These are phyloP conservation scores for Monosporascus sp. DNA, from an alignment of 2,329 filamentous ascomycete genomes.

Conservation along the genomic window DNA sequence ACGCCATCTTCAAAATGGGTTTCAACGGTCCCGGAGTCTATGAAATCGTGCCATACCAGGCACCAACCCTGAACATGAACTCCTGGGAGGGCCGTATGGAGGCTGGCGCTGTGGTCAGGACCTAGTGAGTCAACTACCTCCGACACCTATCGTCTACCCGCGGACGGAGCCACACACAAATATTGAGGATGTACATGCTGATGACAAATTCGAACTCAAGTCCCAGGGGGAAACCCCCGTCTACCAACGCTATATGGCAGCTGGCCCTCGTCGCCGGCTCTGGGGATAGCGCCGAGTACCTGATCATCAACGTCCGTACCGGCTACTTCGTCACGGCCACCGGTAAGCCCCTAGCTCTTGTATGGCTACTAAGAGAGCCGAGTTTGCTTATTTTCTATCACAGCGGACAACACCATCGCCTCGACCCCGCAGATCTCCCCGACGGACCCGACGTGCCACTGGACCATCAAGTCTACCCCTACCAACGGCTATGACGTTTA, in stretches of 20 bases:
- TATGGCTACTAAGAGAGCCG: not conserved
- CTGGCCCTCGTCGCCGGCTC: conserved; percentile 6
- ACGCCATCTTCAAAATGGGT: too few species aligned
- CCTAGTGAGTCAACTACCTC: not conserved
- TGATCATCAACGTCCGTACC: conserved; percentile 8
- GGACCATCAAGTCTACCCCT: conserved; percentile 4
- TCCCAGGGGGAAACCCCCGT: not conserved
- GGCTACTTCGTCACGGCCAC: conserved; percentile 9
- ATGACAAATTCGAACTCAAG: not conserved
- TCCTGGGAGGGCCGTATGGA: conserved; percentile 2
- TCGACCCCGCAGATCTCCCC: conserved; percentile 9
- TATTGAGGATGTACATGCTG: not conserved
- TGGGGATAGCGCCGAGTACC: conserved; percentile 4
- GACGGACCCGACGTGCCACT: conserved; percentile 3
- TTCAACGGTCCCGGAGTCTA: too few species aligned
- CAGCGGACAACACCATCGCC: conserved; percentile 3
- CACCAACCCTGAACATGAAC: conserved; percentile 3
- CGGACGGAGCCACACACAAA: not conserved
- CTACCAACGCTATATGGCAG: conserved; percentile 4
- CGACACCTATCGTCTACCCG: not conserved
- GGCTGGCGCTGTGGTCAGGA: not conserved
- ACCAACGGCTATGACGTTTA: conserved; percentile 7
- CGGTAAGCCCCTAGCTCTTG: not conserved
- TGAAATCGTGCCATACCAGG: not conserved
- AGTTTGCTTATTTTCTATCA: not conserved